Evolutionary conservation across 345 rosid genomes (phyloP).

Genomic region (Murraya koenigii): DNA sequence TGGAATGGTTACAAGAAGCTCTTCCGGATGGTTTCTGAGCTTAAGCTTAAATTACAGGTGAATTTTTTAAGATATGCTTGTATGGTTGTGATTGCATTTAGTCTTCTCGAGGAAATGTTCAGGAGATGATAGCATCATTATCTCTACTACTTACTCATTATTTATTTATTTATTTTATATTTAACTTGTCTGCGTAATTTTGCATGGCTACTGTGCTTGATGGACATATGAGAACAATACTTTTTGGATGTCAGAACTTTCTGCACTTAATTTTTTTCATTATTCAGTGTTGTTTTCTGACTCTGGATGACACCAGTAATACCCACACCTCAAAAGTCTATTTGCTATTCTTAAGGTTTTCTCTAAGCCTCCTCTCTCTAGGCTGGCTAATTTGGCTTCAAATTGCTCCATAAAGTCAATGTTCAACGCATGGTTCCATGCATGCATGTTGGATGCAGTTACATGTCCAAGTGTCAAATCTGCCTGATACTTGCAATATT

Average conservation of each 20-base stretch:
- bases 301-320: not conserved
- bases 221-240: not conserved
- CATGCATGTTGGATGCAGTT: not conserved
- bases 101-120: not conserved
- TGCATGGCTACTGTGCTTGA: not conserved
- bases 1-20: conserved; percentile 92
- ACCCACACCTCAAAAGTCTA: not conserved
- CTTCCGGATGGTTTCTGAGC: conserved; percentile 75
- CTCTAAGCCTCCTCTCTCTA: not conserved
- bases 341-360: not conserved
- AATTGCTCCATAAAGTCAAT: not conserved
- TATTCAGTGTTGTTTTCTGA: not conserved
- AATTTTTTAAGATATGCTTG: conserved; percentile 22
- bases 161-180: not conserved
- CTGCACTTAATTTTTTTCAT: not conserved
- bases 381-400: not conserved
- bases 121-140: not conserved
- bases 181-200: not conserved
- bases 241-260: not conserved
- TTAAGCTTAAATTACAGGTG: conserved; percentile 88
- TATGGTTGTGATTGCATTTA: conserved; percentile 3
- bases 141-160: not conserved
- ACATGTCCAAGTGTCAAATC: not conserved
- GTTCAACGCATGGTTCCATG: not conserved
- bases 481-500: not conserved